These are phyloP conservation scores for Pyrenula massariospora DNA, from an alignment of 495 filamentous ascomycete species.

Conservation along the genomic window DNA sequence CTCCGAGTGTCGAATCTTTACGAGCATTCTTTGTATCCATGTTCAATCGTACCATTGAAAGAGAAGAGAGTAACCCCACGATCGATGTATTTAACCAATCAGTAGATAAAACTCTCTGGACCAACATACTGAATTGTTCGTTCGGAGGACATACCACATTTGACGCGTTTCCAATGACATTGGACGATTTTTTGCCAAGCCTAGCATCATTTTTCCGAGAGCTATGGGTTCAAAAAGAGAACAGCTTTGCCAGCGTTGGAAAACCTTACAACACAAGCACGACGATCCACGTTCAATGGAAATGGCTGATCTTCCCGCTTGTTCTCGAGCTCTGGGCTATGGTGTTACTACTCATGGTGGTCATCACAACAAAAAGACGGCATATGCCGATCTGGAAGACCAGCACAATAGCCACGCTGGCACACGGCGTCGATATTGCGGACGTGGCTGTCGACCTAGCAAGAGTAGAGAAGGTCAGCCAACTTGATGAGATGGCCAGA, in stretches of 20 bases:
- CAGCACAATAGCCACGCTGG: not conserved
- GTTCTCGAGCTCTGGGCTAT: not conserved
- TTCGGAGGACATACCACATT: not conserved
- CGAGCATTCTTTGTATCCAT: not conserved
- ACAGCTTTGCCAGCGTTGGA: not conserved
- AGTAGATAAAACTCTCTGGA: not conserved
- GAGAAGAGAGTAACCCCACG: not conserved
- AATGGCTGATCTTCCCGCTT: not conserved
- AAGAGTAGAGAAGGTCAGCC: not conserved
- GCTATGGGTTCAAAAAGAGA: not conserved
- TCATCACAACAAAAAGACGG: not conserved
- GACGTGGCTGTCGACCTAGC: not conserved
- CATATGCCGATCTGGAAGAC: not conserved
- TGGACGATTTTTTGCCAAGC: not conserved
- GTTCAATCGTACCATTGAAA: not conserved
- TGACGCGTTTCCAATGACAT: not conserved
- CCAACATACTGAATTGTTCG: not conserved
- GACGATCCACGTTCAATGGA: not conserved
- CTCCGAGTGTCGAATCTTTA: not conserved
- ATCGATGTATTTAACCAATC: not conserved
- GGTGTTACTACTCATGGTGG: not conserved
- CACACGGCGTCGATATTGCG: not conserved
- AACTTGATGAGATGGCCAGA: not conserved
- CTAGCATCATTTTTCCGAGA: not conserved
- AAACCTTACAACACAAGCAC: not conserved